Evolutionary conservation across 2,329 filamentous ascomycete genomes (phyloP), one percentile per base, ranked within the genome.

Genomic region (Ascocoryne sarcoides): DNA sequence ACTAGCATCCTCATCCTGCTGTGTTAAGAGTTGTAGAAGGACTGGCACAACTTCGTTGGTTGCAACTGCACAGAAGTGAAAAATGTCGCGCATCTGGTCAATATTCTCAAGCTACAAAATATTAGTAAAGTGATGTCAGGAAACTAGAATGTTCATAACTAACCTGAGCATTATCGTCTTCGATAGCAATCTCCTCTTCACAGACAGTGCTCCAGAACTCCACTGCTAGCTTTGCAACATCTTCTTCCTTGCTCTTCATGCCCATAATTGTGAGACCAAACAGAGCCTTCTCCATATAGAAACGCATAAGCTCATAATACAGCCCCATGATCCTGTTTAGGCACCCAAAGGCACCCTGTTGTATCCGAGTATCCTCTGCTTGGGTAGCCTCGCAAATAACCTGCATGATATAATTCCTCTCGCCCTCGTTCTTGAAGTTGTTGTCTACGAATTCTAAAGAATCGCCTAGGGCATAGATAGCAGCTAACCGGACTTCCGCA

Each of bases 121-220:
- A 34, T 45, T 38, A 46, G 37, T 16, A 39, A 20, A 14, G 2
- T 17, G 7, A 26, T n/a, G 32, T 20, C 17, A 28, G 33, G 30
- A 31, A 23, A 19, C 26, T 10, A 5, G 17, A 10, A 32, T n/a
- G n/a, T n/a, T n/a, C 15, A 12, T 14, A 62, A 37, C 67, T 53
- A 67, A 84, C 79, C 65, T 84, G 79, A 50, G 79, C 75, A 63
- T 98, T 98, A 65, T 98, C 92, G 59, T 98, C 92, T 60, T 98
- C 92, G 57, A 98, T 96, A 50, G 83, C 83, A 55, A 95, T 90
- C 65, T 98, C 92, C 67, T 98, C 92, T 63, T 98, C 92, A 64
- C 92, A 98, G 36, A 98, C 92, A n/a, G 92, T 95, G 71, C 90
- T 96, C 92, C 92, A 98, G 69, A 98, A 98, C 63, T 98, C 92